phyloP scores from a whole-genome alignment of 176 grass and related monocot species.

The Eleusine coracana region DNA sequence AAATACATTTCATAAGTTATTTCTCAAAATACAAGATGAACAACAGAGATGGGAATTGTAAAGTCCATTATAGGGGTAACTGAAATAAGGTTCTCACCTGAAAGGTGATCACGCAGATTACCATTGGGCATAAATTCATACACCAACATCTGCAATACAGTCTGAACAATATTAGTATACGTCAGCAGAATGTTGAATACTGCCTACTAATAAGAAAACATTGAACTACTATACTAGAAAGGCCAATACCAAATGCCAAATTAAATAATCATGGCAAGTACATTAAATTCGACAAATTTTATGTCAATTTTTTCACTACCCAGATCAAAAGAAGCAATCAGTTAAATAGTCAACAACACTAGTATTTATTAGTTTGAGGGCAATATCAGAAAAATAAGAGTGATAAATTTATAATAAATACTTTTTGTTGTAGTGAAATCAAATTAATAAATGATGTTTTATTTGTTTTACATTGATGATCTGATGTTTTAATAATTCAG shows the following conservation, averaged over 20 bases:
- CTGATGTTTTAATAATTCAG: too few species aligned
- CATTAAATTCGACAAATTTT: slow-evolving; percentile 12
- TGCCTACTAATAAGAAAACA: slow-evolving; percentile 30
- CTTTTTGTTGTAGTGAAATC: too few species aligned
- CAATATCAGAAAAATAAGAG: too few species aligned
- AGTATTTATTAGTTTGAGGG: too few species aligned
- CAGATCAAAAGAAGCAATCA: slow-evolving; percentile 21
- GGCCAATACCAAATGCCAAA: background rate
- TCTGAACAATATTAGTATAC: slow-evolving; percentile 26
- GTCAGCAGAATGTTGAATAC: slow-evolving; percentile 25
- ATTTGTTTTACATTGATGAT: too few species aligned
- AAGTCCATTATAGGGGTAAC: slow-evolving; percentile 11
- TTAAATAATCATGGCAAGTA: background rate
- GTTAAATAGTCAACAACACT: background rate
- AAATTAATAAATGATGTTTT: too few species aligned
- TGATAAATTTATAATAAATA: too few species aligned
- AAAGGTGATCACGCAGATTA: slow-evolving; percentile 71
- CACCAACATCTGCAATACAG: slow-evolving; percentile 72
- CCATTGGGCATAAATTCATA: slow-evolving; percentile 87
- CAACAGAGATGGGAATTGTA: background rate
- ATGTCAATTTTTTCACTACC: background rate
- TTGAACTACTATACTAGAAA: slow-evolving; percentile 12
- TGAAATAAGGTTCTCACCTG: slow-evolving; percentile 53
- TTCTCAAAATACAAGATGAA: background rate
- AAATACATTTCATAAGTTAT: background rate